Evolutionary conservation across 768 basidiomycete species (phyloP).

Genomic region (Trametes meyenii): DNA sequence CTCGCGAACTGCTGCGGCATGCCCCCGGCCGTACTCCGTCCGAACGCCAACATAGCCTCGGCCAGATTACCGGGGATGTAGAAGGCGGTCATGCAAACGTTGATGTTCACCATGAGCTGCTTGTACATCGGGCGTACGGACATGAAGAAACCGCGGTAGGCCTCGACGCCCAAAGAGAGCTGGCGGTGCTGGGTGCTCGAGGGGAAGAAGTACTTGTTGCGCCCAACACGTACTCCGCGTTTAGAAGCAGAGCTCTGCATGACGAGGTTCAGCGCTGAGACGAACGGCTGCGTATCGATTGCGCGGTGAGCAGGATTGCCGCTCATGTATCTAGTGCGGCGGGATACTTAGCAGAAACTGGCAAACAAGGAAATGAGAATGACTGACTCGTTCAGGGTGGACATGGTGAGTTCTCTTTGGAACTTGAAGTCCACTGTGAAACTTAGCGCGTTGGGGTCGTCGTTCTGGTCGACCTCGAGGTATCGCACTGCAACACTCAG

Average conservation of each 20-base stretch:
- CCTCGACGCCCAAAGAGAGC: constrained; percentile 45
- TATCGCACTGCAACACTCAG: constrained; percentile 39
- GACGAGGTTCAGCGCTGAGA: constrained; percentile 68
- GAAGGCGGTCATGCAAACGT: constrained; percentile 57
- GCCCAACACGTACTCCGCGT: constrained; percentile 62
- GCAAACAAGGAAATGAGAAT: not conserved
- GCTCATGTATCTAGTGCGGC: constrained; percentile 52
- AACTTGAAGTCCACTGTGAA: constrained; percentile 44
- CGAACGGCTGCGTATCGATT: constrained; percentile 58
- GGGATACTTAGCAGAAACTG: not conserved
- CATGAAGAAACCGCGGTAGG: constrained; percentile 53
- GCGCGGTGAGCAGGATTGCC: constrained; percentile 57
- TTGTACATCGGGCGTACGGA: constrained; percentile 52
- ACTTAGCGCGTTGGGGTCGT: constrained; percentile 40
- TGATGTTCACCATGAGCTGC: constrained; percentile 56
- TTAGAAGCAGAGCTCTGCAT: constrained; percentile 58
- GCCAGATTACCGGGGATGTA: constrained; percentile 65
- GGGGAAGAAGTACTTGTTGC: constrained; percentile 68
- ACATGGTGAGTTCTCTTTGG: constrained; percentile 34
- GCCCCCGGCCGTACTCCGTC: constrained; percentile 42
- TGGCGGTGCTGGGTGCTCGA: constrained; percentile 16
- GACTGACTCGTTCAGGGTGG: constrained; percentile 39
- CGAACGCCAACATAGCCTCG: constrained; percentile 55
- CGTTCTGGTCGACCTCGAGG: constrained; percentile 44
- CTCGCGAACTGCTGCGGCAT: constrained; percentile 52